Evolutionary conservation across 2,329 filamentous ascomycete genomes (phyloP).

Genomic region (Talaromyces sp.): DNA sequence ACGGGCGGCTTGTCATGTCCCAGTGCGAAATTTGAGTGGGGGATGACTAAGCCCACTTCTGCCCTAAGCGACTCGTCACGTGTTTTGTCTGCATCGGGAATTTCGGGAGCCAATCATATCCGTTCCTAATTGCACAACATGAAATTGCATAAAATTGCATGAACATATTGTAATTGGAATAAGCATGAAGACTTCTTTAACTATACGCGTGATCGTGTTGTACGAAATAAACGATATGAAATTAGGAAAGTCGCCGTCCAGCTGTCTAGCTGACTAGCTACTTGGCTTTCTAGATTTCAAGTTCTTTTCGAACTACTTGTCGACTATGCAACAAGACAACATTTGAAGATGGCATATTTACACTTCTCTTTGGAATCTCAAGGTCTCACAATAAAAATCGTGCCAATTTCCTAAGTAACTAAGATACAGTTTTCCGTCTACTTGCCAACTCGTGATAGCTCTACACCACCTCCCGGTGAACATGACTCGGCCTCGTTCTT

Average conservation of each 20-base stretch:
- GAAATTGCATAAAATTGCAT: not conserved
- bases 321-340: not conserved
- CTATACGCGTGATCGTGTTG: too few relatives aligned
- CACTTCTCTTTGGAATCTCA: not conserved
- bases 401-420: too few relatives aligned
- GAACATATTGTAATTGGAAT: too few relatives aligned
- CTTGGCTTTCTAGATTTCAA: too few relatives aligned
- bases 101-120: not conserved
- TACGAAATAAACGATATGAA: too few relatives aligned
- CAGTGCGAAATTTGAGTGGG: constrained; percentile 36
- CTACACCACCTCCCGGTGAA: constrained; percentile 8
- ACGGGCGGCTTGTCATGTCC: constrained; percentile 20
- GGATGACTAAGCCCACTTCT: constrained; percentile 26
- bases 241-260: too few relatives aligned
- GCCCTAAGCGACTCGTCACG: constrained; percentile 31
- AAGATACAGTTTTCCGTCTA: not conserved
- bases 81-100: not conserved
- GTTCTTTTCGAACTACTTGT: not conserved
- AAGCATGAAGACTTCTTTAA: too few relatives aligned
- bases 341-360: not conserved
- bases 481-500: constrained; percentile 11
- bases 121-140: not conserved
- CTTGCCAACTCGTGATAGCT: not conserved
- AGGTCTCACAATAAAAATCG: too few relatives aligned
- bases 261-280: too few relatives aligned